phyloP scores from a whole-genome alignment of 2,329 filamentous ascomycete genomes.

The Salinomyces thailandicus region DNA sequence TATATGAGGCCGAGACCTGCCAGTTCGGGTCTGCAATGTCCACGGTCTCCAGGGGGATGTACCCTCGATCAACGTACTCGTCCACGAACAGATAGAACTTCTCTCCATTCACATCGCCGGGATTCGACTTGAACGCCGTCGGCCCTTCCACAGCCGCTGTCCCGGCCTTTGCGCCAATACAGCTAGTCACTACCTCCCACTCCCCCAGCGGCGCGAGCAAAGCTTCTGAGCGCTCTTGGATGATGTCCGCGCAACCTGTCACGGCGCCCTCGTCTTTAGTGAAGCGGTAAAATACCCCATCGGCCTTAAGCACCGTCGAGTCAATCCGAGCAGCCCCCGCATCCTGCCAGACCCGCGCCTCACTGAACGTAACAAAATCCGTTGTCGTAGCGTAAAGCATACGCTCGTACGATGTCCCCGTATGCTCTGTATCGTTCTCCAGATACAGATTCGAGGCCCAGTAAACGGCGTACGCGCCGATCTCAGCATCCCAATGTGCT shows the following conservation, averaged over 20 bases:
- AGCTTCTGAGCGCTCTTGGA: slow-evolving; percentile 39
- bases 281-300: slow-evolving; percentile 40
- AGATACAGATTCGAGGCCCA: slow-evolving; percentile 41
- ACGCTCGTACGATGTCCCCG: slow-evolving; percentile 38
- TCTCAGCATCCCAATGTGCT: slow-evolving; percentile 38
- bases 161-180: slow-evolving; percentile 43
- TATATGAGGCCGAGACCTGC: slow-evolving; percentile 38
- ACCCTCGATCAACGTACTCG: slow-evolving; percentile 42
- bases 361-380: slow-evolving; percentile 42
- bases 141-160: slow-evolving; percentile 42
- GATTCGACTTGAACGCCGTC: slow-evolving; percentile 42
- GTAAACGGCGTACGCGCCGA: slow-evolving; percentile 36
- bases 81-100: slow-evolving; percentile 49
- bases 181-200: slow-evolving; percentile 38
- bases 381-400: slow-evolving; percentile 44
- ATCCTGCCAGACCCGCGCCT: slow-evolving; percentile 42
- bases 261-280: slow-evolving; percentile 43
- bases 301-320: slow-evolving; percentile 39
- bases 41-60: slow-evolving; percentile 43
- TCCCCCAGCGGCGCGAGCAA: slow-evolving; percentile 32
- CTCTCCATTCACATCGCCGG: slow-evolving; percentile 39
- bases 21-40: slow-evolving; percentile 41
- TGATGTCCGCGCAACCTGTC: slow-evolving; percentile 46
- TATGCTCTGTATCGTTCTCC: slow-evolving; percentile 32
- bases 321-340: slow-evolving; percentile 43